Conservation (phyloP, 441 rosid species). For the Brassica hybrid region DNA sequence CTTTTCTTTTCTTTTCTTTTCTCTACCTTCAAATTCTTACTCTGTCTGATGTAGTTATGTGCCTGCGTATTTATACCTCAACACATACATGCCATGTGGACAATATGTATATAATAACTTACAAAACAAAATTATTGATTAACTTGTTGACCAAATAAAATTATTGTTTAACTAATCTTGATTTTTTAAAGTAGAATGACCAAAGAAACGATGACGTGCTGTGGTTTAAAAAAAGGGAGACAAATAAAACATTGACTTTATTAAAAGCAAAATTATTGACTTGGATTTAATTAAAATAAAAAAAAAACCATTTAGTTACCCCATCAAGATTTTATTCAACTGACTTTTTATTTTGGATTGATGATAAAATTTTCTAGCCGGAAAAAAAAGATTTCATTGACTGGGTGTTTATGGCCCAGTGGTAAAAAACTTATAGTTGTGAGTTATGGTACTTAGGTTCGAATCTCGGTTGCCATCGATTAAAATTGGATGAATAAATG, state of each 20-base stretch:
- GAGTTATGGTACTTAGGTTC: no score
- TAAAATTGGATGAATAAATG: no score
- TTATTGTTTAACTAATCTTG: no score
- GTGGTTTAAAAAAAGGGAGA: neutral
- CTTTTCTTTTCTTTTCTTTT: neutral
- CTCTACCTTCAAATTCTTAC: neutral
- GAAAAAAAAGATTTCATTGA: no score
- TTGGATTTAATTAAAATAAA: neutral
- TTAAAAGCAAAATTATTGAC: neutral
- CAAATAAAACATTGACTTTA: neutral
- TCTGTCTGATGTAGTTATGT: slow-evolving; percentile 1
- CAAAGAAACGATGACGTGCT: neutral
- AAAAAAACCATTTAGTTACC: neutral
- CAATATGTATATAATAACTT: slow-evolving; percentile 10
- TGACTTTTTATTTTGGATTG: no score
- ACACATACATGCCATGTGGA: slow-evolving; percentile 27
- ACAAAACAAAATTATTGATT: neutral
- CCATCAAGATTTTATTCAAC: neutral
- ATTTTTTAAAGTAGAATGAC: neutral
- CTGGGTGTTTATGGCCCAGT: no score
- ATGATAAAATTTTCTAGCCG: no score
- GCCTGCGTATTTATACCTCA: slow-evolving; percentile 13
- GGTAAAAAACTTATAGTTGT: no score
- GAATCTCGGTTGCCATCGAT: no score
- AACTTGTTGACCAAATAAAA: neutral